These are phyloP conservation scores for Chalaropsis ovoidea DNA, from an alignment of 2,329 filamentous ascomycete genomes.

Conservation along the genomic window DNA sequence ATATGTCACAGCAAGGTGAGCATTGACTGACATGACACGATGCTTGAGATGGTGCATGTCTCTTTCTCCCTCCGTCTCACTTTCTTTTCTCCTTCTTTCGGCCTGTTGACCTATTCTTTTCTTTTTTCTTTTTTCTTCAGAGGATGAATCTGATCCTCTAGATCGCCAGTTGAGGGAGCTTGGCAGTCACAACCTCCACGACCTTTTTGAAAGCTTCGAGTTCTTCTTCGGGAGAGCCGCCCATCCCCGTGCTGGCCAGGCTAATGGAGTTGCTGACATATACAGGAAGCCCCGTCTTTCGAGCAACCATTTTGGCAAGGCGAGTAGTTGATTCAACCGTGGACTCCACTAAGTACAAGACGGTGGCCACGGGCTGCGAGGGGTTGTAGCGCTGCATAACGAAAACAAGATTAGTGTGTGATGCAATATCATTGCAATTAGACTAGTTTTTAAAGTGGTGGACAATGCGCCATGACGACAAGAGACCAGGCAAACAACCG, in stretches of 20 bases:
- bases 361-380: slow-evolving; percentile 60
- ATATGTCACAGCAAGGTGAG: background rate
- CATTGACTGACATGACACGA: background rate
- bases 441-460: background rate
- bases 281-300: slow-evolving; percentile 60
- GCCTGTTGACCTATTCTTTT: background rate
- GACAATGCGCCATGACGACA: background rate
- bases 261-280: slow-evolving; percentile 86
- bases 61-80: background rate
- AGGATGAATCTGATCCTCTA: too few species aligned
- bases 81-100: background rate
- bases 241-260: slow-evolving; percentile 61
- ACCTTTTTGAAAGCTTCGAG: slow-evolving; percentile 76
- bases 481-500: background rate
- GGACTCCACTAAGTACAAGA: slow-evolving; percentile 63
- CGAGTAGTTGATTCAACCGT: slow-evolving; percentile 81
- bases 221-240: slow-evolving; percentile 81
- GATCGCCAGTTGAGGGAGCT: slow-evolving; percentile 27
- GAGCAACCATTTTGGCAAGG: slow-evolving; percentile 72
- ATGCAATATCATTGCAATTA: background rate
- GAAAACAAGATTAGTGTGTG: slow-evolving; percentile 1
- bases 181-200: slow-evolving; percentile 51
- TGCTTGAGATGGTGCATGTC: background rate
- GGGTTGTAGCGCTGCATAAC: slow-evolving; percentile 41
- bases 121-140: background rate